A percentile compares a stretch with the other conserved stretches of the same genome.
Conservation (phyloP, 164 flowering plant species). For the Magnolia changhungtana region DNA sequence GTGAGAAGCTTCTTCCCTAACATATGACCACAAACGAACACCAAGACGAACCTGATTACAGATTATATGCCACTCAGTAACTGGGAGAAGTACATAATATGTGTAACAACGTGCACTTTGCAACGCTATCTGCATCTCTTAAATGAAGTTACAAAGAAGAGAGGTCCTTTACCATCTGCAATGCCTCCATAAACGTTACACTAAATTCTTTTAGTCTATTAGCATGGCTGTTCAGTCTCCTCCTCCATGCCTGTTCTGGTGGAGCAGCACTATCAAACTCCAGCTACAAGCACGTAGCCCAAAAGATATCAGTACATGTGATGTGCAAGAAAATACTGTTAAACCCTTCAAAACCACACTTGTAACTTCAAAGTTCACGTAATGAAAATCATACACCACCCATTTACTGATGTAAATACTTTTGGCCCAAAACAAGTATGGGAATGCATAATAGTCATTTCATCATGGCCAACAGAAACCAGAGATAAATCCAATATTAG, state of each 20-base stretch:
- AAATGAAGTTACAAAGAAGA: constrained; percentile 10
- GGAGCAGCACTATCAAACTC: constrained; percentile 95
- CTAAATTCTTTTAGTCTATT: constrained; percentile 84
- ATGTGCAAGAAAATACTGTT: not conserved
- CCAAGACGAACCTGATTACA: constrained; percentile 72
- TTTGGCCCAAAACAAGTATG: not conserved
- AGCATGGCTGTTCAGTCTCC: constrained; percentile 90
- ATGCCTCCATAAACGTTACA: constrained; percentile 86
- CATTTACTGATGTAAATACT: not conserved
- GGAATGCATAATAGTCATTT: not conserved
- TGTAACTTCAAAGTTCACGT: too few species aligned
- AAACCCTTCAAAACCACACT: not conserved
- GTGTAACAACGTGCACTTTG: not conserved
- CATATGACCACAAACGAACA: constrained; percentile 86
- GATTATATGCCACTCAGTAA: constrained; percentile 1
- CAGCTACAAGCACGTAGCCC: constrained; percentile 40
- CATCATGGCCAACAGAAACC: not conserved
- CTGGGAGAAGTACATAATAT: not conserved
- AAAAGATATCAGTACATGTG: constrained; percentile 3
- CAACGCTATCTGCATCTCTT: not conserved
- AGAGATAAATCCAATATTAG: not conserved
- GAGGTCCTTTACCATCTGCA: constrained; percentile 59
- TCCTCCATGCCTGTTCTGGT: constrained; percentile 92
- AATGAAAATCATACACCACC: not conserved
- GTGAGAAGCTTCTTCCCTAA: constrained; percentile 94